These are phyloP conservation scores for Dillenia suffruticosa DNA, from an alignment of 164 flowering plant genomes.

Conservation along the genomic window DNA sequence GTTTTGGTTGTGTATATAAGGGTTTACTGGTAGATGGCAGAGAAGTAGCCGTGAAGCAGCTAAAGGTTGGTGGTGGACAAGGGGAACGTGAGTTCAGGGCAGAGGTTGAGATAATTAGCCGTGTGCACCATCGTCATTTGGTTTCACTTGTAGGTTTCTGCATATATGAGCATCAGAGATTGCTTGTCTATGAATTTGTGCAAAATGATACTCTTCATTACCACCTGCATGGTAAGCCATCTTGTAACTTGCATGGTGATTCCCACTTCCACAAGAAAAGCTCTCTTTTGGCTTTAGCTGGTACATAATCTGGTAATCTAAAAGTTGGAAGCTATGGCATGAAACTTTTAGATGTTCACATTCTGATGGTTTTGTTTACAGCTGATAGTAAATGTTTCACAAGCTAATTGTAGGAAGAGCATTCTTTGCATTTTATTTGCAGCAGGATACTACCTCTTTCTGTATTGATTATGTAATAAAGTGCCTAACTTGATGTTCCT, in stretches of 20 bases:
- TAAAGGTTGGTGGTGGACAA: slow-evolving; percentile 53
- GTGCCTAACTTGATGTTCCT: background rate
- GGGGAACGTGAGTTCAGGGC: slow-evolving; percentile 64
- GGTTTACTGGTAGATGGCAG: slow-evolving; percentile 43
- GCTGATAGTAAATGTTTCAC: too few species aligned
- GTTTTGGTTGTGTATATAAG: slow-evolving; percentile 49
- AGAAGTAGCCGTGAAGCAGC: slow-evolving; percentile 57
- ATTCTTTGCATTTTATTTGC: too few species aligned
- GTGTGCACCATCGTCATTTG: slow-evolving; percentile 61
- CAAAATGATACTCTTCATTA: slow-evolving; percentile 49
- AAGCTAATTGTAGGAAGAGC: too few species aligned
- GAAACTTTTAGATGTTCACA: too few species aligned
- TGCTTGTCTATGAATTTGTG: slow-evolving; percentile 58
- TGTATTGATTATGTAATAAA: too few species aligned
- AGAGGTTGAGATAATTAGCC: slow-evolving; percentile 60
- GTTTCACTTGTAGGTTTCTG: slow-evolving; percentile 66
- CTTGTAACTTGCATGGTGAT: too few species aligned
- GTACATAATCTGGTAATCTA: too few species aligned
- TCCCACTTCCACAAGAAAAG: too few species aligned
- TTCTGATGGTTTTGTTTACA: too few species aligned
- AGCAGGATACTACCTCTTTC: too few species aligned
- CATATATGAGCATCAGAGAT: slow-evolving; percentile 46
- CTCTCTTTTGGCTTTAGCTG: too few species aligned
- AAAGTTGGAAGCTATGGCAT: too few species aligned
- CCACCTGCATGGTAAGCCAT: slow-evolving; percentile 52